Evolutionary conservation across 768 basidiomycete genomes (phyloP), one percentile per base, ranked within the genome.

Genomic region (Hypsizygus marmoreus): DNA sequence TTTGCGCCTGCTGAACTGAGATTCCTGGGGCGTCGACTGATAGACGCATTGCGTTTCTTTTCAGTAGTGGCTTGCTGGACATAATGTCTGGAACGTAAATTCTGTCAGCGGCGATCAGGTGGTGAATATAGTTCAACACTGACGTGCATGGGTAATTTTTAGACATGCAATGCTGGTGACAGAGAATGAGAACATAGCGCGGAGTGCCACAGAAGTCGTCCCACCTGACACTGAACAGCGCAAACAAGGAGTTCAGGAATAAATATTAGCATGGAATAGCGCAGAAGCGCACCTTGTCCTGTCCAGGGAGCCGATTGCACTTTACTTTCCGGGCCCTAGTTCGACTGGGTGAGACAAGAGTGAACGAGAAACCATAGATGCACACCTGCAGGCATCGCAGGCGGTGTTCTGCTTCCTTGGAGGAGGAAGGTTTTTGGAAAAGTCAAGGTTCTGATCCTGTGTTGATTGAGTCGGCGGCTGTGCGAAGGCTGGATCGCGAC

Each of bases 71-170:
- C 86, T 66, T 91, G 88, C 60, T 91, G 90, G 20, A 91, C 85
- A 60, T 70, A 83, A 61, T 91, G 86, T 49, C 88, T 90, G 59
- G 13, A 46, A n/a, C 10, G 28, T 13, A 32, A 45, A 33, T 34
- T 25, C 38, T 40, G 40, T 45, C 36, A 25, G 19, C 32, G 23
- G 49, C 24, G 31, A 30, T 23, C 39, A 31, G 25, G 26, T 23
- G 40, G 36, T 48, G 48, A 54, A 47, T 53, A 44, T 31, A 49
- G 55, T 43, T n/a, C 22, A 46, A 53, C 13, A 81, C 88, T 56
- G 59, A 92, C 91, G 91, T 93, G 90, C 91, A 95, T 34, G 89
- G 85, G 60, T 88, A 91, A 59, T 88, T 91, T 72, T 95, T 95
- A 50, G 85, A 79, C 49, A 83, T 67, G 65, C 91, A 95, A 60